Conservation (phyloP, 1,139 yeast genomes). For the Taiozyma sp. region DNA sequence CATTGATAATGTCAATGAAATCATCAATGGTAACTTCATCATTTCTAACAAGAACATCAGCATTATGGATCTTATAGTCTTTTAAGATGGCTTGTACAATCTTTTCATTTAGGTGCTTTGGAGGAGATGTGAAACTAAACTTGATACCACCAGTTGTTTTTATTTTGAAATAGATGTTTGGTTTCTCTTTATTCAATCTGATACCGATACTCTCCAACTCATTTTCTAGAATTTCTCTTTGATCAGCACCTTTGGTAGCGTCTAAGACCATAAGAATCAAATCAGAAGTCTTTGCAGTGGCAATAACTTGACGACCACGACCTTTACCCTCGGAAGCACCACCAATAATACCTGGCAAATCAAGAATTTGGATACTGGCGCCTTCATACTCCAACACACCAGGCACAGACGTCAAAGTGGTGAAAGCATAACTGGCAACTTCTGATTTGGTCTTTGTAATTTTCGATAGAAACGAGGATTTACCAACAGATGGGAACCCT, state of each 20-base stretch:
- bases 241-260: conserved; percentile 91
- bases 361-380: conserved; percentile 94
- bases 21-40: conserved; percentile 90
- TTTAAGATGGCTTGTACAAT: conserved; percentile 71
- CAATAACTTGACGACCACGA: conserved; percentile 94
- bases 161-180: conserved; percentile 73
- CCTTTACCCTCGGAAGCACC: conserved; percentile 98
- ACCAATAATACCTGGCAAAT: conserved; percentile 93
- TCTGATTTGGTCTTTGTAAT: conserved; percentile 93
- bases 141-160: conserved; percentile 93
- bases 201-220: conserved; percentile 95
- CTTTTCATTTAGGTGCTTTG: conserved; percentile 77
- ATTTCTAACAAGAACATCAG: conserved; percentile 88
- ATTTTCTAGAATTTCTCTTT: conserved; percentile 77
- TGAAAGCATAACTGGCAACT: conserved; percentile 92
- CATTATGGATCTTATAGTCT: conserved; percentile 89
- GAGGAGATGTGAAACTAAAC: conserved; percentile 75
- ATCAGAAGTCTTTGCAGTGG: conserved; percentile 95
- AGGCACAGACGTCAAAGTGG: conserved; percentile 94
- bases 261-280: conserved; percentile 89
- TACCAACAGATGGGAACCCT: conserved; percentile 98
- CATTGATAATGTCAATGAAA: conserved; percentile 88
- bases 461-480: conserved; percentile 80
- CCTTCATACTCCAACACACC: conserved; percentile 94
- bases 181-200: conserved; percentile 74